These are phyloP conservation scores for Thelonectria discophora DNA, from an alignment of 2,329 filamentous ascomycete genomes.

Conservation along the genomic window DNA sequence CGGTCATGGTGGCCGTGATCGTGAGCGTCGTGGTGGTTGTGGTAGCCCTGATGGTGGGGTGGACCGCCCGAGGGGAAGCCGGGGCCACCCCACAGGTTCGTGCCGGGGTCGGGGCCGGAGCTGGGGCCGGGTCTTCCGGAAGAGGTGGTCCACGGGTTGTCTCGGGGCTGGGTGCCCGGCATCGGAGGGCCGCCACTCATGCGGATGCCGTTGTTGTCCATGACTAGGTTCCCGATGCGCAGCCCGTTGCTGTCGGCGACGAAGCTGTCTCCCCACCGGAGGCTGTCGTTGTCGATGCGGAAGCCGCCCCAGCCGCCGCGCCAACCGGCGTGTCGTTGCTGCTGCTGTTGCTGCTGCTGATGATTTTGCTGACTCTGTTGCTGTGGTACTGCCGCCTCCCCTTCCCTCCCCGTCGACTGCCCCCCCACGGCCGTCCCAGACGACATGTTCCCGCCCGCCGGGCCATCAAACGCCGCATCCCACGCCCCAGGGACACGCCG, in stretches of 20 bases:
- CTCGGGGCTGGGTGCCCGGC: slow-evolving; percentile 6
- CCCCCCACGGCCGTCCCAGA: slow-evolving; percentile 14
- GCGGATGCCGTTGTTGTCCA: slow-evolving; percentile 53
- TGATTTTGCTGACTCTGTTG: background rate
- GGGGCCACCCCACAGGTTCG: slow-evolving; percentile 1
- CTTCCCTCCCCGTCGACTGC: slow-evolving; percentile 26
- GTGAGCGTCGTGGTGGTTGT: too few species aligned
- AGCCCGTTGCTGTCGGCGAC: slow-evolving; percentile 57
- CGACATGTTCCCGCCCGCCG: slow-evolving; percentile 1
- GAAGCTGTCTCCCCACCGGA: slow-evolving; percentile 54
- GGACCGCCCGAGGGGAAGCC: slow-evolving; percentile 19
- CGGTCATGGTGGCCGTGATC: slow-evolving; percentile 31
- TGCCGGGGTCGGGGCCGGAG: slow-evolving; percentile 18
- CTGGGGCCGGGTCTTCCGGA: background rate
- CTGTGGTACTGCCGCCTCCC: background rate
- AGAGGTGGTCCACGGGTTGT: background rate
- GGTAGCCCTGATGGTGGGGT: slow-evolving; percentile 26
- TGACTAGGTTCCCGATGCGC: slow-evolving; percentile 55
- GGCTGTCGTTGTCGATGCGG: slow-evolving; percentile 53
- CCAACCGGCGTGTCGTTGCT: slow-evolving; percentile 22
- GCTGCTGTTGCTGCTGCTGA: background rate
- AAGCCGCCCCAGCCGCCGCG: slow-evolving; percentile 45
- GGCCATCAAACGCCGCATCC: slow-evolving; percentile 35
- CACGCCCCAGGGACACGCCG: slow-evolving; percentile 41
- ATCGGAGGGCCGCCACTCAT: slow-evolving; percentile 22